These are phyloP conservation scores for Lasiosphaeria ovina DNA, from an alignment of 495 filamentous ascomycete genomes.

Conservation along the genomic window DNA sequence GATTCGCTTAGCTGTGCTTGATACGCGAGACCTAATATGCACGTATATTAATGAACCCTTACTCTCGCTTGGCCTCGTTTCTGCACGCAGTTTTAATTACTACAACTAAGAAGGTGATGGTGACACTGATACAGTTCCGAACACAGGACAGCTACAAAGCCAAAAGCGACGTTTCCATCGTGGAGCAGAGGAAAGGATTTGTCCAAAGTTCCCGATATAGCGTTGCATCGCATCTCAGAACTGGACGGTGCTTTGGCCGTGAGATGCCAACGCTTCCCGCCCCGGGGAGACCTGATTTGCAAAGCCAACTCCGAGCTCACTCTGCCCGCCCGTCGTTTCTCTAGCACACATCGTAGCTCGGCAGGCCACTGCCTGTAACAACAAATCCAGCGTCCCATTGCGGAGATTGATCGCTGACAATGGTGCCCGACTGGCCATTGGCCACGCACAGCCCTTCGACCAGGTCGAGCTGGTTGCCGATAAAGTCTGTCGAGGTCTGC, in stretches of 20 bases:
- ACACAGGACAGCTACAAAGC: not conserved
- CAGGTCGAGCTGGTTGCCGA: constrained; percentile 38
- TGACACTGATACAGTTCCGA: not conserved
- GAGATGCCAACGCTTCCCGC: constrained; percentile 1
- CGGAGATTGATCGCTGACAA: constrained; percentile 36
- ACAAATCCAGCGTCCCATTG: constrained; percentile 45
- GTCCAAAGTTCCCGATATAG: constrained; percentile 2
- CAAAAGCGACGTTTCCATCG: too few species aligned
- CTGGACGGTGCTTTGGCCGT: constrained; percentile 2
- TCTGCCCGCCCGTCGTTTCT: not conserved
- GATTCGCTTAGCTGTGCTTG: too few species aligned
- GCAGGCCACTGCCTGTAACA: constrained; percentile 29
- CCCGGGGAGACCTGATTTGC: not conserved
- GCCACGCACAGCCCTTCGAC: constrained; percentile 38
- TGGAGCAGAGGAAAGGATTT: too few species aligned
- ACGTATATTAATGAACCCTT: not conserved
- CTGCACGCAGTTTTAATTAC: not conserved
- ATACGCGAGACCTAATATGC: not conserved
- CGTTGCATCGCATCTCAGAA: constrained; percentile 8
- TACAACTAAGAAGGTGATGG: too few species aligned
- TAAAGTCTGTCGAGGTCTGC: constrained; percentile 37
- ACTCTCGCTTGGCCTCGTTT: not conserved
- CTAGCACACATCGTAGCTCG: constrained; percentile 41
- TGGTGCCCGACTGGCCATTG: constrained; percentile 37
- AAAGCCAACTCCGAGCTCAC: not conserved